A percentile compares a stretch with the other conserved stretches of the same genome.
Evolutionary conservation across 2,329 filamentous ascomycete genomes (phyloP).

Genomic region (Penicillium sp.): DNA sequence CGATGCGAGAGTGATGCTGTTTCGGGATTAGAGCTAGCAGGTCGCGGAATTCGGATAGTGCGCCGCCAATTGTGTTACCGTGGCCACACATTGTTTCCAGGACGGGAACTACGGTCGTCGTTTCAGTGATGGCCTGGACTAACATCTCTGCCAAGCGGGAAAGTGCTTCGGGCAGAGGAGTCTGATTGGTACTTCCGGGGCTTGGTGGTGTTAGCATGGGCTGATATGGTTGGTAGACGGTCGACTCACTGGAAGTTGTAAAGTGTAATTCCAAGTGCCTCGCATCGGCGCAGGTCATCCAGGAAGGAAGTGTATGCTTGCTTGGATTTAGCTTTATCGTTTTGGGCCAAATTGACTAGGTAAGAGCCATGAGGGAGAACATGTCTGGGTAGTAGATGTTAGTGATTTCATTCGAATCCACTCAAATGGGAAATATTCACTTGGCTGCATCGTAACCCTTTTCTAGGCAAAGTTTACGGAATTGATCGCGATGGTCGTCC

Average conservation of each 20-base stretch:
- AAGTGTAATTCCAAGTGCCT: conserved; percentile 78
- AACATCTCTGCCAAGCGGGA: conserved; percentile 75
- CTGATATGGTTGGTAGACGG: background rate
- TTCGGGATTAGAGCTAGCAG: conserved; percentile 69
- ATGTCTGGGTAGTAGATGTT: conserved; percentile 48
- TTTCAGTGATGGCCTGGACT: conserved; percentile 76
- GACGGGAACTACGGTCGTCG: conserved; percentile 72
- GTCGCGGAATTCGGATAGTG: conserved; percentile 80
- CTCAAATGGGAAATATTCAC: conserved; percentile 21
- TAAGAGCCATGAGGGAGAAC: conserved; percentile 93
- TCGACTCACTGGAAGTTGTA: conserved; percentile 82
- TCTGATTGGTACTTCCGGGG: conserved; percentile 75
- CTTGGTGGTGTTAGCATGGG: conserved; percentile 24
- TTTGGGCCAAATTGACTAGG: conserved; percentile 89
- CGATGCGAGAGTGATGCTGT: conserved; percentile 79
- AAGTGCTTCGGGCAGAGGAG: conserved; percentile 66
- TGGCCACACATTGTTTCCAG: conserved; percentile 94
- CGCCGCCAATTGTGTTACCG: conserved; percentile 81
- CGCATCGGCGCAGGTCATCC: conserved; percentile 83
- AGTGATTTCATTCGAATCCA: background rate
- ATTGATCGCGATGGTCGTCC: conserved; percentile 64
- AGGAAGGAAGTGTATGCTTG: conserved; percentile 85
- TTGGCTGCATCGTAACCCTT: conserved; percentile 69
- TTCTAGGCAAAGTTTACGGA: conserved; percentile 64
- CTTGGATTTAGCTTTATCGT: conserved; percentile 71